These are phyloP conservation scores for Metschnikowia continentalis DNA, from an alignment of 805 yeast species.

Conservation along the genomic window DNA sequence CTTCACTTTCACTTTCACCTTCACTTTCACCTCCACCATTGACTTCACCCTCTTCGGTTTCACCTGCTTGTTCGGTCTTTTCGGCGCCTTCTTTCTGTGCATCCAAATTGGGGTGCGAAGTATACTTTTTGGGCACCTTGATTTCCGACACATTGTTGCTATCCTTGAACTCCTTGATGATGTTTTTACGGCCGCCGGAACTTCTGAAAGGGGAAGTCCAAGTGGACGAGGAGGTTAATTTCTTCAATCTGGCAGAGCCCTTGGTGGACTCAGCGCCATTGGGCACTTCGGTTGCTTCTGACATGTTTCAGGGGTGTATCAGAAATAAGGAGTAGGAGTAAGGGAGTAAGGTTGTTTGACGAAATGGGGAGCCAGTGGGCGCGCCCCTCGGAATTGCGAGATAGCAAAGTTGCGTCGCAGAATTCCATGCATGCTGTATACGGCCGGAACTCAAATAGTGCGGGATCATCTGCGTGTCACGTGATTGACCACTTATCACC, in stretches of 20 bases:
- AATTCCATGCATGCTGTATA: neutral
- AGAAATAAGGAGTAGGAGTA: neutral
- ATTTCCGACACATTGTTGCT: constrained; percentile 30
- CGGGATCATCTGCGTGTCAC: neutral
- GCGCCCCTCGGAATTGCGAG: neutral
- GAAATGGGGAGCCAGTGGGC: neutral
- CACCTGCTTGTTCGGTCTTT: neutral
- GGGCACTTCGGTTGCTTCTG: constrained; percentile 9
- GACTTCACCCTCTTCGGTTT: neutral
- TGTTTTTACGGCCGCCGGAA: constrained; percentile 24
- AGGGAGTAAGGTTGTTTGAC: neutral
- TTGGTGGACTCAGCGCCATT: constrained; percentile 9
- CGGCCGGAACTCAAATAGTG: neutral
- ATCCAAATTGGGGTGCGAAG: constrained; percentile 37
- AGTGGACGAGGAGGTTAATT: constrained; percentile 23
- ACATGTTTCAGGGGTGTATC: constrained; percentile 5
- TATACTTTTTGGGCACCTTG: constrained; percentile 38
- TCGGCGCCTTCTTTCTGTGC: constrained; percentile 17
- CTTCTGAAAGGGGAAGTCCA: constrained; percentile 44
- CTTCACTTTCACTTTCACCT: neutral
- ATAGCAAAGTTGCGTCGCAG: constrained; percentile 1
- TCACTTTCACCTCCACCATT: neutral
- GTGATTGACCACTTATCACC: neutral
- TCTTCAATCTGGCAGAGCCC: constrained; percentile 17
- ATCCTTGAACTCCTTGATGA: constrained; percentile 32